Conservation (phyloP, 352 stramenopile species). For the Phytophthora chlamydospora region DNA sequence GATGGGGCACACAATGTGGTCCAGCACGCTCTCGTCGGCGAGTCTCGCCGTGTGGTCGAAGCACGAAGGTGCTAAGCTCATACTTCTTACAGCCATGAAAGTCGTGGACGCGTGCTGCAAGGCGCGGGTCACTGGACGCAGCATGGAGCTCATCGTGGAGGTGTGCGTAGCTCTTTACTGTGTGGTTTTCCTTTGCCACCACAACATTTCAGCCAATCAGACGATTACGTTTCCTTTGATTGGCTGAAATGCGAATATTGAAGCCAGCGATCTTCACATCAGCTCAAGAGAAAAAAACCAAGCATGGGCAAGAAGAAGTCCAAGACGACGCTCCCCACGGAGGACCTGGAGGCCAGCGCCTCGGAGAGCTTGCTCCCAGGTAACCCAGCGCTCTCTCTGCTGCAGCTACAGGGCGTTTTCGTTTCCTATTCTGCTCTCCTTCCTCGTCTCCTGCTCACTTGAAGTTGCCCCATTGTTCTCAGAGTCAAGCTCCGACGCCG, state of each 20-base stretch:
- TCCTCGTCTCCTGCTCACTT: slow-evolving; percentile 12
- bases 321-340: slow-evolving; percentile 50
- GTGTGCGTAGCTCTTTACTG: not conserved
- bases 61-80: slow-evolving; percentile 14
- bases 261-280: slow-evolving; percentile 43
- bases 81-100: not conserved
- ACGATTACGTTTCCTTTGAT: slow-evolving; percentile 5
- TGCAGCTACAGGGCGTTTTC: slow-evolving; percentile 10
- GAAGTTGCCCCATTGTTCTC: slow-evolving; percentile 1
- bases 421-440: not conserved
- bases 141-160: slow-evolving; percentile 21
- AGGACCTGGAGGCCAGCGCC: slow-evolving; percentile 47
- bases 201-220: slow-evolving; percentile 29
- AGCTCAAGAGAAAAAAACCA: slow-evolving; percentile 19
- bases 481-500: slow-evolving; percentile 30
- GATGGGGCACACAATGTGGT: slow-evolving; percentile 85
- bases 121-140: slow-evolving; percentile 15
- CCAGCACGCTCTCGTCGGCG: slow-evolving; percentile 69
- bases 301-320: slow-evolving; percentile 70
- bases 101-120: slow-evolving; percentile 5
- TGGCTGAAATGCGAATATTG: slow-evolving; percentile 35
- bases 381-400: slow-evolving; percentile 18
- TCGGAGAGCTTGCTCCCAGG: slow-evolving; percentile 59
- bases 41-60: slow-evolving; percentile 39
- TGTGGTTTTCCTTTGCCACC: not conserved